Conservation (phyloP, 257 asterid genomes). For the Scutellaria galericulata region DNA sequence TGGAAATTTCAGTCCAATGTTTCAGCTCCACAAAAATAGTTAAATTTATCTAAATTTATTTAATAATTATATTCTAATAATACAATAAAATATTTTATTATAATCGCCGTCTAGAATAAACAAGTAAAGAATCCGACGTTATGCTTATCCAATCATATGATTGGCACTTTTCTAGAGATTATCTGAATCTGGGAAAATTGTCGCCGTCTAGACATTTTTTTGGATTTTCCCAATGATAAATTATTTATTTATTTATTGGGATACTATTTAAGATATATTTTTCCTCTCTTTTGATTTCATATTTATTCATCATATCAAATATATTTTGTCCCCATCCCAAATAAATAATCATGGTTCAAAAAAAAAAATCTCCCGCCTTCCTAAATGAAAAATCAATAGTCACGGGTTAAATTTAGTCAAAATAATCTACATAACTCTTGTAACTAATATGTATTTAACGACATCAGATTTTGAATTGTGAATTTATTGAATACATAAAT, state of each 20-base stretch:
- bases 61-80: not conserved
- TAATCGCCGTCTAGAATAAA: slow-evolving; percentile 33
- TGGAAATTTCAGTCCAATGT: too few species aligned
- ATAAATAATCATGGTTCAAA: too few species aligned
- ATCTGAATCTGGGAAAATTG: slow-evolving; percentile 33
- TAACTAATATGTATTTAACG: too few species aligned
- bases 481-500: too few species aligned
- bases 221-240: slow-evolving; percentile 28
- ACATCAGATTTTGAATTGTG: too few species aligned
- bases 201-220: slow-evolving; percentile 34
- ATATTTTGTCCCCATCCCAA: too few species aligned
- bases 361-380: too few species aligned
- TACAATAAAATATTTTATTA: not conserved
- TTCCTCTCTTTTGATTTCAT: not conserved
- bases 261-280: not conserved
- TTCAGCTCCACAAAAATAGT: too few species aligned
- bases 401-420: too few species aligned
- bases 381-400: too few species aligned
- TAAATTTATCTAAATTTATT: not conserved
- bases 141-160: slow-evolving; percentile 31
- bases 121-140: slow-evolving; percentile 27
- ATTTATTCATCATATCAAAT: not conserved
- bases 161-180: slow-evolving; percentile 37
- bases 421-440: too few species aligned
- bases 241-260: not conserved